Conservation (phyloP, 805 yeast genomes). For the Metschnikowia sp. region DNA sequence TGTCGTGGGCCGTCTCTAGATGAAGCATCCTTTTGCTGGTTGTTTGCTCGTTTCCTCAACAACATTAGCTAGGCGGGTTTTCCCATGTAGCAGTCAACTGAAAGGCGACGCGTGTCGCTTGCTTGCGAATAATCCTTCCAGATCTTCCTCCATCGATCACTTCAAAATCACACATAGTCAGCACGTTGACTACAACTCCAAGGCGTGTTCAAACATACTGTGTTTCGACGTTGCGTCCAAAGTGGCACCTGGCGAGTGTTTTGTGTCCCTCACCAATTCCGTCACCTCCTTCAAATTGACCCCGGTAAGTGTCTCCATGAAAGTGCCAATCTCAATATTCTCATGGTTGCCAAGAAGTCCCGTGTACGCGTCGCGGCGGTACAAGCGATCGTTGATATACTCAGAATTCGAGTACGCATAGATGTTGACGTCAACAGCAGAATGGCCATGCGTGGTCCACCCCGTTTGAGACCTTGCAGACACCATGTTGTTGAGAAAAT, state of each 20-base stretch:
- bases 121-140: no score
- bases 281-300: constrained; percentile 50
- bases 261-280: constrained; percentile 44
- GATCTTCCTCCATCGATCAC: no score
- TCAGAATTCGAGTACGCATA: constrained; percentile 71
- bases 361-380: constrained; percentile 24
- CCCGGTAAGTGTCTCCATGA: constrained; percentile 55
- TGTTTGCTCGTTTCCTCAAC: no score
- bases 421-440: constrained; percentile 93
- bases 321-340: constrained; percentile 79
- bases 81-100: no score
- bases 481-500: constrained; percentile 63
- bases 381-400: constrained; percentile 35
- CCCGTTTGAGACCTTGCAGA: constrained; percentile 85
- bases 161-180: no score
- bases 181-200: neutral
- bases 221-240: neutral
- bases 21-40: no score
- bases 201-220: constrained; percentile 3
- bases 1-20: no score
- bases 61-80: no score
- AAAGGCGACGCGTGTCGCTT: no score
- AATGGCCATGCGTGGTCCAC: constrained; percentile 97
- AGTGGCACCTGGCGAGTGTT: constrained; percentile 40
- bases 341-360: constrained; percentile 77